Evolutionary conservation across 1,284 basidiomycete genomes (phyloP), one percentile per base, ranked within the genome.

Genomic region (Neonothopanus nambi): DNA sequence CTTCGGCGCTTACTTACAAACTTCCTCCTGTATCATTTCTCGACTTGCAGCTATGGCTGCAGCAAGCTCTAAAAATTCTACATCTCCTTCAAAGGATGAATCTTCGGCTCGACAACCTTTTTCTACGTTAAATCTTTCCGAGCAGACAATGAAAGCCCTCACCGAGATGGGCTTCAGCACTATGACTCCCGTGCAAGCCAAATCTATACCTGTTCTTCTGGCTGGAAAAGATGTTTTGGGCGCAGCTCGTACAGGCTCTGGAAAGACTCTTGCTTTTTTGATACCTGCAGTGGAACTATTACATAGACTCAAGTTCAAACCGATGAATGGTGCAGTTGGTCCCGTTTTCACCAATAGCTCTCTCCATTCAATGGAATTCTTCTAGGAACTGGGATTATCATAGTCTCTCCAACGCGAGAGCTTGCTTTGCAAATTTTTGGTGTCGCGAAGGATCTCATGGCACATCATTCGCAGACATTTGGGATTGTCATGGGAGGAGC

Each of bases 401-500:
- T 99, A 63, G 85, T 99, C 58, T 93, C 95, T 3, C 97, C 97
- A 1, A 99, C 97, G 3, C 82, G 97, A 68, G 97, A 99, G 71
- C 82, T 99, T 24, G 97, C 97, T 1, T 78, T 99, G 51, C 97
- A 99, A 71, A 99, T 99, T 69, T 98, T 99, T 65, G 95, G 95
- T 40, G 97, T 99, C 21, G 96, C 92, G 36, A 96, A 96, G 71
- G 95, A 99, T 66, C 77, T 99, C 59, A 96, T 98, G 93, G 83
- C 81, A 37, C 82, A 90, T 63, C 97, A 99, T 73, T 95, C 94
- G 17, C 97, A 99, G 72, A 99, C 97, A 1, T 97, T 94, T 68
- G 97, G 95, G 13, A 96, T 99, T 60, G 84, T 98, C 55, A 99
- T 99, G 83, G 93, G 93, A 26, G 96, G 96, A 51, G 95, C 97